phyloP scores from a whole-genome alignment of 805 yeast species.

The Pichia phayaonensis region DNA sequence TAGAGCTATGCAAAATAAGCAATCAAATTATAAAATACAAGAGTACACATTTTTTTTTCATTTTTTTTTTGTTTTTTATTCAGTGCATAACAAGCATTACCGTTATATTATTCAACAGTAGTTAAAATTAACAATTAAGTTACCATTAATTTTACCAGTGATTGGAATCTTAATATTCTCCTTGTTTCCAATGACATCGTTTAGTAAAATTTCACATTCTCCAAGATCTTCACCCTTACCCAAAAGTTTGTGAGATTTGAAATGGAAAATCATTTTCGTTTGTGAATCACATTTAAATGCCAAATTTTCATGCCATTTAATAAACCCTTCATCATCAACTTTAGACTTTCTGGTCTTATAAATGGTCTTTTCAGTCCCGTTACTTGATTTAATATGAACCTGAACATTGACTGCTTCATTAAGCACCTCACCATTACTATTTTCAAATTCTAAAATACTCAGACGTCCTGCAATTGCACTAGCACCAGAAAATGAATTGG shows the following conservation, averaged over 20 bases:
- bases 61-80: too few relatives aligned
- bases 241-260: slow-evolving; percentile 61
- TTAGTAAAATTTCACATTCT: slow-evolving; percentile 43
- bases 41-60: background rate
- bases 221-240: slow-evolving; percentile 67
- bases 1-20: too few relatives aligned
- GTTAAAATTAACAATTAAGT: slow-evolving; percentile 35
- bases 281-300: slow-evolving; percentile 61
- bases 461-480: slow-evolving; percentile 47
- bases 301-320: slow-evolving; percentile 55
- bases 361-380: slow-evolving; percentile 43
- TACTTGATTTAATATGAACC: slow-evolving; percentile 34
- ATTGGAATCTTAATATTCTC: slow-evolving; percentile 35
- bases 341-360: slow-evolving; percentile 58
- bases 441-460: slow-evolving; percentile 34
- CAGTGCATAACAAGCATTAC: too few relatives aligned
- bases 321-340: slow-evolving; percentile 33
- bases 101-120: slow-evolving; percentile 8
- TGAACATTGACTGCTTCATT: slow-evolving; percentile 40
- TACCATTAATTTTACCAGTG: slow-evolving; percentile 28
- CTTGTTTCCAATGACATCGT: slow-evolving; percentile 40
- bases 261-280: slow-evolving; percentile 50
- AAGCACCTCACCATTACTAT: slow-evolving; percentile 5
- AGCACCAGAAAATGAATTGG: slow-evolving; percentile 14
- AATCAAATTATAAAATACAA: background rate